phyloP scores from a whole-genome alignment of 2,329 filamentous ascomycete genomes.

The Paecilomyces variotii region DNA sequence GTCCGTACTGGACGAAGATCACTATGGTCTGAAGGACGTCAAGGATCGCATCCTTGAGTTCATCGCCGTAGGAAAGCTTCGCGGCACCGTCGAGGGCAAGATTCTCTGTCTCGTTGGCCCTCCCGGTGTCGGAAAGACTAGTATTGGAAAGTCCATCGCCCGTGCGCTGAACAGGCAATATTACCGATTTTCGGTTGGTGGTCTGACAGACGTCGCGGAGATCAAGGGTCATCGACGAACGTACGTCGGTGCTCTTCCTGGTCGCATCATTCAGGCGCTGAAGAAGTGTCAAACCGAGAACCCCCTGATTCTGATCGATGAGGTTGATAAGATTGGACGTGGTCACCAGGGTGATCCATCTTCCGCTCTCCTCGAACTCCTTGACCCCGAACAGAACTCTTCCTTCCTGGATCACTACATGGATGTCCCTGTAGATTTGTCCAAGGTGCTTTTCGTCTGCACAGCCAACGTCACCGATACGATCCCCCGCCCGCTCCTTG shows the following conservation, averaged over 20 bases:
- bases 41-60: slow-evolving; percentile 98
- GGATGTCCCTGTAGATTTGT: slow-evolving; percentile 94
- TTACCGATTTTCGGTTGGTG: slow-evolving; percentile 96
- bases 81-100: slow-evolving; percentile 95
- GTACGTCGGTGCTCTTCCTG: slow-evolving; percentile 90
- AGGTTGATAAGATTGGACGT: slow-evolving; percentile 95
- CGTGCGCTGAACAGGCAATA: slow-evolving; percentile 91
- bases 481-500: slow-evolving; percentile 84
- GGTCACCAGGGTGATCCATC: slow-evolving; percentile 96
- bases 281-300: slow-evolving; percentile 99
- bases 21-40: slow-evolving; percentile 94
- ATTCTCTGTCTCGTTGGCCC: slow-evolving; percentile 97
- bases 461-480: slow-evolving; percentile 99
- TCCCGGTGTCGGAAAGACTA: slow-evolving; percentile 96
- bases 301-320: slow-evolving; percentile 89
- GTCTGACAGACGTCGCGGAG: slow-evolving; percentile 92
- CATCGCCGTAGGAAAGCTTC: slow-evolving; percentile 93
- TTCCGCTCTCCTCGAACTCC: slow-evolving; percentile 82
- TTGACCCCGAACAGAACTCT: slow-evolving; percentile 94
- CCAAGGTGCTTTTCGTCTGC: slow-evolving; percentile 96
- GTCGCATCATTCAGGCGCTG: slow-evolving; percentile 92
- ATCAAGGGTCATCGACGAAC: slow-evolving; percentile 97
- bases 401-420: slow-evolving; percentile 98
- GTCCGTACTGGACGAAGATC: slow-evolving; percentile 87
- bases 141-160: slow-evolving; percentile 96